These are phyloP conservation scores for cucumber (Cucumis sativus) DNA, from an alignment of 306 rosid species.

Conservation along the genomic window Cucumber_9930_V3 NC_026659.2:29559001-29559500, in stretches of 20 bases:
- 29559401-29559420: background rate
- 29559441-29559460: background rate
- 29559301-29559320: background rate
- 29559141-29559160: constrained; percentile 17
- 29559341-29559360: background rate
- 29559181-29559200: constrained; percentile 18
- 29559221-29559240: constrained; percentile 22
- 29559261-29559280: background rate
- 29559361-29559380: background rate
- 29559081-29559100: constrained; percentile 3
- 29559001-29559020: constrained; percentile 36
- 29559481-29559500: background rate
- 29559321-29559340: background rate
- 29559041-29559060: constrained; percentile 19
- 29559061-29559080: constrained; percentile 9
- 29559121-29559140: constrained; percentile 13
- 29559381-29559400: background rate
- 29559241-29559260: constrained; percentile 7
- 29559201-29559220: constrained; percentile 35
- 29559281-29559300: background rate
- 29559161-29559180: constrained; percentile 27
- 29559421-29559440: background rate
- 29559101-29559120: constrained; percentile 10
- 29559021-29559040: constrained; percentile 31
- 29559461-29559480: background rate